phyloP scores from a whole-genome alignment of 371 early-diverging fungal species.

The Syncephalis fuscata region DNA sequence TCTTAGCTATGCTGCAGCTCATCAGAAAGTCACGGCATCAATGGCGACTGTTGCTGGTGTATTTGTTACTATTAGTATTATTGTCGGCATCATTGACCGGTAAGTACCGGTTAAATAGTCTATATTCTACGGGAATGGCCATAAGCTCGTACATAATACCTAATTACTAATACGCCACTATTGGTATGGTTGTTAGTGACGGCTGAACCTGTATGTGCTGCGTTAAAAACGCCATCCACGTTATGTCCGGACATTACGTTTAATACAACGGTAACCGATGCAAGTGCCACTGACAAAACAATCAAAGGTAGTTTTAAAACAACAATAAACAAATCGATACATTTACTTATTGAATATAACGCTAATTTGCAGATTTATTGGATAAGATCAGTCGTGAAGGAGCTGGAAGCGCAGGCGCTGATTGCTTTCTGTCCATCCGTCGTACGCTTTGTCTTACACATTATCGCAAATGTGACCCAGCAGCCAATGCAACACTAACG shows the following conservation, averaged over 20 bases:
- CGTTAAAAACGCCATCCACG: not conserved
- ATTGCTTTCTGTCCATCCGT: not conserved
- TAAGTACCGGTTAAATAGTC: no score
- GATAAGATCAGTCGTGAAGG: conserved; percentile 1
- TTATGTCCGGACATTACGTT: not conserved
- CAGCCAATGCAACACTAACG: not conserved
- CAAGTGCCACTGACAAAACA: not conserved
- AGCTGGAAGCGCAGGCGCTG: not conserved
- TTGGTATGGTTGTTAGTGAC: no score
- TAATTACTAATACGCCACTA: no score
- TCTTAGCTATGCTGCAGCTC: no score
- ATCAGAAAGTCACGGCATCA: no score
- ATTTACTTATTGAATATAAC: no score
- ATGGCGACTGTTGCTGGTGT: no score
- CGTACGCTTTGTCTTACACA: not conserved
- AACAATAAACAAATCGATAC: no score
- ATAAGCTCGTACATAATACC: no score
- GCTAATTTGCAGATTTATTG: not conserved
- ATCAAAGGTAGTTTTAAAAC: not conserved
- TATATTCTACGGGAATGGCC: no score
- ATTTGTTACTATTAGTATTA: no score
- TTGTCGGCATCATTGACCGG: no score
- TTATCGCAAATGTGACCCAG: not conserved
- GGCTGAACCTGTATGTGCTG: not conserved
- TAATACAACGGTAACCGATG: not conserved